Base-by-base conservation (phyloP, 345 rosid species). In the Hibiscus trionum region DNA sequence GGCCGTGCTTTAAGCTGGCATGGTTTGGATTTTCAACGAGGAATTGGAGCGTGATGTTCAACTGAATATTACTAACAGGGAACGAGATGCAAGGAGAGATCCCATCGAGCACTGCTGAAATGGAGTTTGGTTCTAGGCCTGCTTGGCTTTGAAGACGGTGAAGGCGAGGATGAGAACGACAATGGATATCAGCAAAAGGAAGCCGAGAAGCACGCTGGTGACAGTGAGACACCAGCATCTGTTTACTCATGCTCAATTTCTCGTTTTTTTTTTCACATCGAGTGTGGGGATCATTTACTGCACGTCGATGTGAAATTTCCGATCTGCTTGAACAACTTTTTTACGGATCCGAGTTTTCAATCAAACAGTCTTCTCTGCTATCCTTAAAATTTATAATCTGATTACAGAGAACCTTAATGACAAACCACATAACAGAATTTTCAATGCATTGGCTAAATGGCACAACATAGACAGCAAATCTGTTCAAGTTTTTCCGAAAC, bases 1-100 rank as follows among this genome's bases (percentile, higher is more conserved):
- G 1, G 10, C 87, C 81, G 66, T 85, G 84, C 76, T 72, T 72
- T 77, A 87, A 82, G 55, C 81, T 73, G 49, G 76, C 88, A 26
- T 61, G 76, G 77, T 85, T 87, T 12, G 62, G 77, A 66, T 87
- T 87, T 0, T 69, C 49, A 15, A 87, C 67, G 2, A 63, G 75
- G 76, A 87, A 49, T 10, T 56, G 67, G 27, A 83, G 76, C 11
- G 87, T 80, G 65, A 85, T 10, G 72, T 82, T 85, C 52, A 87
- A 78, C 53, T 77, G 66, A 61, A 83, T 5, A 9, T 47, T 71
- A 1, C 81, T 6, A 24, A 29, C 66, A 0, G 86, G 83, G 21
- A 83, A 74, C 0, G 81, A 57, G 69, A 85, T 11, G 2, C 75
- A 78, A 5, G 87, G 85, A 49, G 84, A 60, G 55, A 85, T 24